Conservation (phyloP, 768 basidiomycete genomes). For the Lepiota venenata region DNA sequence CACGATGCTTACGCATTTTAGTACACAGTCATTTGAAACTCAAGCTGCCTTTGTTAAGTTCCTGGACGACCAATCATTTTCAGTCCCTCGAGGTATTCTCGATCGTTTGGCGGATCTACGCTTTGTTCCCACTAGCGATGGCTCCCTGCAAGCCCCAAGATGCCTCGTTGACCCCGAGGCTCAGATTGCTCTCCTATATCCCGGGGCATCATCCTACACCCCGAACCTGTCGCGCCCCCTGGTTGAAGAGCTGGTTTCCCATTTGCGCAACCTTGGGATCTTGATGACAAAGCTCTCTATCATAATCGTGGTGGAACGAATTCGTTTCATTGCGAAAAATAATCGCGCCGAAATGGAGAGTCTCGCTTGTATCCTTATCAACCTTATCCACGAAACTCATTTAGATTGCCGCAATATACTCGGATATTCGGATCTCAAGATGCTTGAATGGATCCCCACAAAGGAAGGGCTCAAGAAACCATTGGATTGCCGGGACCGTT, state of each 20-base stretch:
- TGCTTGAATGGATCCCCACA: slow-evolving; percentile 37
- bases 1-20: slow-evolving; percentile 1
- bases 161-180: slow-evolving; percentile 30
- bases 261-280: slow-evolving; percentile 22
- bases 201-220: slow-evolving; percentile 12
- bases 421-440: not conserved
- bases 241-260: slow-evolving; percentile 14
- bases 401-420: not conserved
- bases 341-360: not conserved
- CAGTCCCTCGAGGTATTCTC: slow-evolving; percentile 23
- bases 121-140: slow-evolving; percentile 26
- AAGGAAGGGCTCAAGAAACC: slow-evolving; percentile 26
- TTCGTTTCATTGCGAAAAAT: slow-evolving; percentile 25
- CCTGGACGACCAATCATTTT: slow-evolving; percentile 18
- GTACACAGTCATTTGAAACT: slow-evolving; percentile 8
- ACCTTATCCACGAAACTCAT: not conserved
- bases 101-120: slow-evolving; percentile 18
- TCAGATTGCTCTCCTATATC: slow-evolving; percentile 25
- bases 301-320: slow-evolving; percentile 31
- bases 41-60: slow-evolving; percentile 7
- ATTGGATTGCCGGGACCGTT: slow-evolving; percentile 24
- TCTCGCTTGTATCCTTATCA: slow-evolving; percentile 3
- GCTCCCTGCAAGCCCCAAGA: slow-evolving; percentile 17
- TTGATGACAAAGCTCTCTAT: slow-evolving; percentile 26
- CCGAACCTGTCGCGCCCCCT: slow-evolving; percentile 7